These are phyloP conservation scores for Kodamaea fukazawae DNA, from an alignment of 805 yeast species.

Conservation along the genomic window DNA sequence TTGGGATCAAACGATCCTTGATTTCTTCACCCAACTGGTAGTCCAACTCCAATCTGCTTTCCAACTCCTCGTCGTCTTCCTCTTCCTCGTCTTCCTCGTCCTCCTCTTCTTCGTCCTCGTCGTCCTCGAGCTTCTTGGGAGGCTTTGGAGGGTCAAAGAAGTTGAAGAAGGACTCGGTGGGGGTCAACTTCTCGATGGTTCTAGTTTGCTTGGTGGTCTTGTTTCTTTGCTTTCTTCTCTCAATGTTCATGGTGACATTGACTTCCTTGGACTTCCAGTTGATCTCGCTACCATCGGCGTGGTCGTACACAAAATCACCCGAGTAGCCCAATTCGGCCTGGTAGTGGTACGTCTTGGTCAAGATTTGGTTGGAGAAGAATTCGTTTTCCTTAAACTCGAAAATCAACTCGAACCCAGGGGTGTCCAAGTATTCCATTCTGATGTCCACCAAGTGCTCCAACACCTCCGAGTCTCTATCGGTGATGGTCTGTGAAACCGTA, in stretches of 20 bases:
- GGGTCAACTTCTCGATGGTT: conserved; percentile 89
- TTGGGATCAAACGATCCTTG: conserved; percentile 91
- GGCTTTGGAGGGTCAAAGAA: conserved; percentile 93
- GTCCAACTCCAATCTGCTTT: conserved; percentile 82
- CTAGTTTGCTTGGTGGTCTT: conserved; percentile 95
- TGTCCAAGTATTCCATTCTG: conserved; percentile 71
- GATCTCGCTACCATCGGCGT: conserved; percentile 87
- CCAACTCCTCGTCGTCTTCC: conserved; percentile 71
- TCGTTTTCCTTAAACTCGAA: conserved; percentile 78
- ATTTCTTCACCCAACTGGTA: conserved; percentile 95
- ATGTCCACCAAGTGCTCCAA: conserved; percentile 66
- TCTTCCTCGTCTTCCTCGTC: conserved; percentile 48
- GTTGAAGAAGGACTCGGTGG: conserved; percentile 93
- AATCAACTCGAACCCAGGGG: conserved; percentile 85
- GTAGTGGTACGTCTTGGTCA: conserved; percentile 87
- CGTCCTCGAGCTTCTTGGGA: conserved; percentile 47
- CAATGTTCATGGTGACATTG: conserved; percentile 82
- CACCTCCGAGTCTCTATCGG: conserved; percentile 88
- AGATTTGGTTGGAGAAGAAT: conserved; percentile 66
- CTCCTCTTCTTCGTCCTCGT: conserved; percentile 49
- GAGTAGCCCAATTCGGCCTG: conserved; percentile 91
- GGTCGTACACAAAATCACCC: conserved; percentile 96
- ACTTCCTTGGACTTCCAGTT: conserved; percentile 77
- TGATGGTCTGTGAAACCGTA: conserved; percentile 76
- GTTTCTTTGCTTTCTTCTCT: conserved; percentile 96